Percentiles rank a stretch among this genome's conserved stretches.
These are phyloP conservation scores for Umbilicus rupestris DNA, from an alignment of 164 flowering plant species.

Conservation along the genomic window DNA sequence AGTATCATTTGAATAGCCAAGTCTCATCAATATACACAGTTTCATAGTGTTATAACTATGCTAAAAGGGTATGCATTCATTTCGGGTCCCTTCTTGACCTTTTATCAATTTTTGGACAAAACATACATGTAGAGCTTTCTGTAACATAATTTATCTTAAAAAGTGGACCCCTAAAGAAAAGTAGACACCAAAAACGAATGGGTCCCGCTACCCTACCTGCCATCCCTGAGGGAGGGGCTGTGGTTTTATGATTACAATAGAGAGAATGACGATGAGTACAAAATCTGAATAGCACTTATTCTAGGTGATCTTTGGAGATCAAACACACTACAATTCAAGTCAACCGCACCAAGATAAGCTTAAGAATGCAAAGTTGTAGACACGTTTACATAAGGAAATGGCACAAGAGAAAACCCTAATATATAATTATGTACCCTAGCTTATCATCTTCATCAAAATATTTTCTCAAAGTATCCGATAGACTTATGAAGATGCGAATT, in stretches of 20 bases:
- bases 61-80: neutral
- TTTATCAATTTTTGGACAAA: too few relatives aligned
- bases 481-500: neutral
- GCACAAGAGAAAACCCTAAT: neutral
- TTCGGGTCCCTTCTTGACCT: too few relatives aligned
- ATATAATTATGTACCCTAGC: neutral
- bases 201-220: too few relatives aligned
- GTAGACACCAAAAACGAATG: neutral
- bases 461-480: neutral
- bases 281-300: constrained; percentile 8
- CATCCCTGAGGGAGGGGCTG: too few relatives aligned
- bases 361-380: neutral
- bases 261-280: constrained; percentile 3
- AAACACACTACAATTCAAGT: constrained; percentile 6
- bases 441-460: constrained; percentile 2
- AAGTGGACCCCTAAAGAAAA: too few relatives aligned
- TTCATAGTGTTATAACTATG: neutral
- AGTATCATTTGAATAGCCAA: neutral
- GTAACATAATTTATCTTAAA: too few relatives aligned
- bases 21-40: neutral
- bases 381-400: neutral
- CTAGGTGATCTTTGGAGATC: neutral
- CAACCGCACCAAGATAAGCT: constrained; percentile 7
- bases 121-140: too few relatives aligned
- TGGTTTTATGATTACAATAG: neutral